Conservation (phyloP, 2,329 filamentous ascomycete species). For the Pseudogymnoascus verrucosus region DNA sequence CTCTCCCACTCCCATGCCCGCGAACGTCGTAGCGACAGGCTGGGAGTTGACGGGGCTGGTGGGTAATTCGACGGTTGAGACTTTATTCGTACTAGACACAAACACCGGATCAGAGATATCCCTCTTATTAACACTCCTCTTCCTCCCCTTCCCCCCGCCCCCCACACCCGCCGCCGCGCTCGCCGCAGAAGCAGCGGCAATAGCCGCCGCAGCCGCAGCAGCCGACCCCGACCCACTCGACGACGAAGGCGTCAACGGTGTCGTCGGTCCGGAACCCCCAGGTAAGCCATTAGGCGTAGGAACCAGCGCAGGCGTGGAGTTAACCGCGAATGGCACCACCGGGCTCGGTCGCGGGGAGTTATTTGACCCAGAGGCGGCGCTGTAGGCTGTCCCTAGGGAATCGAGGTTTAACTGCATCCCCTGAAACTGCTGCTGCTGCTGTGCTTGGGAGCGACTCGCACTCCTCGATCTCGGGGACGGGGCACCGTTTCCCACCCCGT, state of each 20-base stretch:
- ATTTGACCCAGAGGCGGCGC: constrained; percentile 15
- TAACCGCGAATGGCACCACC: constrained; percentile 24
- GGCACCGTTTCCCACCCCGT: neutral
- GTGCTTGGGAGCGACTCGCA: constrained; percentile 24
- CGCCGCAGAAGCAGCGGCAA: neutral
- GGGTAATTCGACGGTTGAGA: neutral
- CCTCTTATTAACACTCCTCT: constrained; percentile 26
- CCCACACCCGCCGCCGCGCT: constrained; percentile 18
- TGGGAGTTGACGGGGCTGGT: neutral
- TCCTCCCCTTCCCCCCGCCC: constrained; percentile 18
- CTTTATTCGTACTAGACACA: constrained; percentile 22
- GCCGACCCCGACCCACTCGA: constrained; percentile 14
- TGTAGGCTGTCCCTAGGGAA: constrained; percentile 13
- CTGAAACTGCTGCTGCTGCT: constrained; percentile 18
- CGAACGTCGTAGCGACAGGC: neutral
- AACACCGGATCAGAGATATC: constrained; percentile 28
- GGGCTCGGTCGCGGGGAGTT: constrained; percentile 25
- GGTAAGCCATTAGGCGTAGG: neutral
- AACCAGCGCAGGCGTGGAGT: constrained; percentile 20
- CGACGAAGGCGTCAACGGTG: constrained; percentile 17
- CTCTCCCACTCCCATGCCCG: neutral
- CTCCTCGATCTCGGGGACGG: constrained; percentile 18
- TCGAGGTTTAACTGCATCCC: neutral
- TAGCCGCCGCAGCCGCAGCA: too few relatives aligned
- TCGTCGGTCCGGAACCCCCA: neutral